phyloP scores from a whole-genome alignment of 1,139 yeast genomes.

The Eremothecium cymbalariae region DNA sequence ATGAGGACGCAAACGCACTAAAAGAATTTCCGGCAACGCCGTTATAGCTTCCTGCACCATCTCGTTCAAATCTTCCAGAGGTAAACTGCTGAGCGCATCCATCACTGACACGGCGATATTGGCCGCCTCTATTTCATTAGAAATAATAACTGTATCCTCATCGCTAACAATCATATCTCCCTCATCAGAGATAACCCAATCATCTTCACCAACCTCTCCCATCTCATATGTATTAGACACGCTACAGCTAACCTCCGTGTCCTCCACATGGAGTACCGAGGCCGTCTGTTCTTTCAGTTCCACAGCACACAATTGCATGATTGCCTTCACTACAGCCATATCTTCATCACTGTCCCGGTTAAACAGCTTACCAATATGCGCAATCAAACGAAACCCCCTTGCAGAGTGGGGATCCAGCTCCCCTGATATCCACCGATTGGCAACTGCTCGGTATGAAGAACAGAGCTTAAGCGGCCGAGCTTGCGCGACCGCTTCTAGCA shows the following conservation, averaged over 20 bases:
- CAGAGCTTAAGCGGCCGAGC: neutral
- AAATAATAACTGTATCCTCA: neutral
- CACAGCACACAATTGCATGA: neutral
- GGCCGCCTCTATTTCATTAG: neutral
- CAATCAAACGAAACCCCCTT: neutral
- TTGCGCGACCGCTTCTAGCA: constrained; percentile 2
- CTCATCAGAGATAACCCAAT: too few relatives aligned
- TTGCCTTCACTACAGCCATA: neutral
- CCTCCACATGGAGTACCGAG: neutral
- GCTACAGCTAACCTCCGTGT: neutral
- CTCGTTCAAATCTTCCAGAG: too few relatives aligned
- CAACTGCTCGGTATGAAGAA: neutral
- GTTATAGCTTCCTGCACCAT: neutral
- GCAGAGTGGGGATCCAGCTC: constrained; percentile 1
- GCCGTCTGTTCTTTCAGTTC: neutral
- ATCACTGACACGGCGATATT: neutral
- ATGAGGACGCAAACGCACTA: neutral
- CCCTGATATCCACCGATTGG: constrained; percentile 1
- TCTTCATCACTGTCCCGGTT: neutral
- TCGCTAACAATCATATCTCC: neutral
- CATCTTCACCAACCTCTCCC: neutral
- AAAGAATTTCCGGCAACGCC: neutral
- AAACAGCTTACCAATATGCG: neutral
- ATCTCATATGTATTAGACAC: too few relatives aligned
- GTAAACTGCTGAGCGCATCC: neutral